Percentiles rank a stretch among this genome's conserved stretches.
These are phyloP conservation scores for Alternaria conjuncta DNA, from an alignment of 2,329 filamentous ascomycete species.

Conservation along the genomic window DNA sequence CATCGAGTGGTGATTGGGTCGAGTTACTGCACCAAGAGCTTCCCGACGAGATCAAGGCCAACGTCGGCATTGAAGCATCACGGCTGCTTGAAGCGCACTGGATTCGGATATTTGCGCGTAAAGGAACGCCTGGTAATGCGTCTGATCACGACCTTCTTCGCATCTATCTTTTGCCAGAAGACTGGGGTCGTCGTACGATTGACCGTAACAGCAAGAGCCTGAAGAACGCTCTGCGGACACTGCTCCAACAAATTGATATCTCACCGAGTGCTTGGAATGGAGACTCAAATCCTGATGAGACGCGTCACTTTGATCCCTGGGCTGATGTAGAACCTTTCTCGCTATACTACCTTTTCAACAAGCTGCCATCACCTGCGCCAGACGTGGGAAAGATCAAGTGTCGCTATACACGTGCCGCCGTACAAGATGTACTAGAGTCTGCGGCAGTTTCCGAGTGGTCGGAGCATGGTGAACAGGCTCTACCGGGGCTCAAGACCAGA, in stretches of 20 bases:
- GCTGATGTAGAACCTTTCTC: conserved; percentile 57
- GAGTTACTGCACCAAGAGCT: conserved; percentile 31
- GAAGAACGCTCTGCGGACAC: conserved; percentile 52
- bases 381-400: conserved; percentile 57
- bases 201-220: conserved; percentile 57
- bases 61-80: conserved; percentile 33
- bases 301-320: conserved; percentile 48
- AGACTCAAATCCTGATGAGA: conserved; percentile 19
- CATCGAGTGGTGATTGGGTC: conserved; percentile 23
- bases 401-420: conserved; percentile 59
- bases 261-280: conserved; percentile 65
- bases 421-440: conserved; percentile 61
- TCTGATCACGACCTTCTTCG: conserved; percentile 50
- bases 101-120: conserved; percentile 40
- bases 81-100: conserved; percentile 43
- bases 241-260: conserved; percentile 64
- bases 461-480: conserved; percentile 29
- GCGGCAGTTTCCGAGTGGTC: conserved; percentile 39
- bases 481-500: conserved; percentile 66
- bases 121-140: neutral
- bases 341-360: conserved; percentile 76
- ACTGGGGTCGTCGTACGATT: conserved; percentile 63
- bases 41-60: conserved; percentile 25
- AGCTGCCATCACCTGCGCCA: conserved; percentile 71
- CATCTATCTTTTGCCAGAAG: conserved; percentile 70